Conservation (phyloP, 1,284 basidiomycete genomes). For the Cutaneotrichosporon cyanovorans region DNA sequence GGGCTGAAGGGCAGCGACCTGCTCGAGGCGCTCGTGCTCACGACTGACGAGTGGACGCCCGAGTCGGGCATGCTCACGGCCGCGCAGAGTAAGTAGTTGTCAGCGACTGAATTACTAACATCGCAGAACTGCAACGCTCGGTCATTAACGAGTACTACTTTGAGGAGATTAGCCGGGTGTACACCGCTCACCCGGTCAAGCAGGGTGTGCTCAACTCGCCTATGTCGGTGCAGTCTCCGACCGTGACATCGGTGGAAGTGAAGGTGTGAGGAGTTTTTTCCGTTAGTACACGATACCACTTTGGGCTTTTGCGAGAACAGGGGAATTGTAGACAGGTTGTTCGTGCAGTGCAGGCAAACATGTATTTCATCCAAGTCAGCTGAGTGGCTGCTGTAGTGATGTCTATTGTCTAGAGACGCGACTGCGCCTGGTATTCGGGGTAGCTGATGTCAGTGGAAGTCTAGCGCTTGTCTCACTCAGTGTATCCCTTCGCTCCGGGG, state of each 20-base stretch:
- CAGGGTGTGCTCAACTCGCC: too few species aligned
- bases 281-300: too few species aligned
- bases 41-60: slow-evolving; percentile 82
- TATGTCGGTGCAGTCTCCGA: too few species aligned
- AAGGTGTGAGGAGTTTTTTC: too few species aligned
- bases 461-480: slow-evolving; percentile 10
- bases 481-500: slow-evolving; percentile 20
- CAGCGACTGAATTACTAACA: neutral
- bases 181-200: neutral
- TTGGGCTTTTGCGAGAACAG: too few species aligned
- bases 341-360: too few species aligned
- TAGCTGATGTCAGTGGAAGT: neutral
- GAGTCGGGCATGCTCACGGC: slow-evolving; percentile 79
- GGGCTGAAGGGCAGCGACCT: slow-evolving; percentile 76
- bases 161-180: neutral
- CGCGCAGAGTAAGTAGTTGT: slow-evolving; percentile 57
- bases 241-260: too few species aligned
- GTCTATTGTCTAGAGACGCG: neutral
- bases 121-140: neutral
- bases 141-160: neutral
- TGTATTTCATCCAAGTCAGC: too few species aligned
- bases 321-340: too few species aligned
- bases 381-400: too few species aligned
- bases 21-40: slow-evolving; percentile 68
- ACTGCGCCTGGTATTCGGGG: neutral